Base-by-base conservation (phyloP, 2,329 filamentous ascomycete species). In the Xylariales sp. region DNA sequence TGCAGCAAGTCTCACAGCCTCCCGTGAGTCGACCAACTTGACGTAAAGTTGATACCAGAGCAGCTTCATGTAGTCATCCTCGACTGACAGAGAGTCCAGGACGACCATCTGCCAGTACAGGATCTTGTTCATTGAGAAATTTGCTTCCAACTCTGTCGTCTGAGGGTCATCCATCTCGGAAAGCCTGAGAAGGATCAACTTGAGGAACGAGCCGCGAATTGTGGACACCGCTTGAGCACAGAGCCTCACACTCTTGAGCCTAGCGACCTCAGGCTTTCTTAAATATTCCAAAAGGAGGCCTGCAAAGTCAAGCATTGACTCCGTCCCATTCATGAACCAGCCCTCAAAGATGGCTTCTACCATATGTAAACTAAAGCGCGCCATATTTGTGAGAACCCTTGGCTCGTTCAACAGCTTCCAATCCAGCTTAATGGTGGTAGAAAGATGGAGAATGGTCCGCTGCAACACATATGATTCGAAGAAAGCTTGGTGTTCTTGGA, bases 71-170 rank as follows among this genome's bases (percentile, higher is more conserved):
- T 87, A 86, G 8, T 88, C 82, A n/a, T 86, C 80, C 32, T 95
- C 88, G 5, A 78, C 73, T 3, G 86, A 84, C 12, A 93, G 80
- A 4, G 84, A 80, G 2, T 82, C 83, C 12, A 98, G 70, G 12
- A 98, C 80, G 14, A 95, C 86, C 15, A 88, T 89, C 60, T 97
- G 93, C 93, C 93, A 98, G 61, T 96, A 97, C 0, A 88, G 80
- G 53, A 98, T 79, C 57, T 89, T 91, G 45, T 87, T 77, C 62
- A 98, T 78, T 44, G 94, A 88, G 1, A 75, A 69, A 19, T 84
- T 74, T 1, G 82, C 80, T 35, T 88, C 82, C 5, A 65, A 59
- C 43, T 84, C 77, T 3, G 74, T 66, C 2, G 69, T 71, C 40
- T 80, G 70, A 1, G 74, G 64, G 24, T 84, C 82, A 37, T 95